A percentile compares a stretch with the other conserved stretches of the same genome.
Conservation (phyloP, 169 alveolate genomes). For the Babesia divergens region DNA sequence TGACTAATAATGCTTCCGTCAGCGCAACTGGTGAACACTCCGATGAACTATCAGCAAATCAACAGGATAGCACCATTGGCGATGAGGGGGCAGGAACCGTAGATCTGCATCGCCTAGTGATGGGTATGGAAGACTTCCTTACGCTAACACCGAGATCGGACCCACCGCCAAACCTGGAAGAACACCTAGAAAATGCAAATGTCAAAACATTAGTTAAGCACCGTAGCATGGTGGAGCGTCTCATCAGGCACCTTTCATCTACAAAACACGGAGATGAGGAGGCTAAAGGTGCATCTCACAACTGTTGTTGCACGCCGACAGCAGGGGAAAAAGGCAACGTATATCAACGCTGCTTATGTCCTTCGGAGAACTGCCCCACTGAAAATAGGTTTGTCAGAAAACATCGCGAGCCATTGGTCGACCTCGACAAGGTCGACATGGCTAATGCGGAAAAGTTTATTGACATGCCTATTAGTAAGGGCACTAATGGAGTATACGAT, state of each 20-base stretch:
- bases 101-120: background rate
- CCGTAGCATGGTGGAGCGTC: conserved; percentile 18
- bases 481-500: conserved; percentile 4
- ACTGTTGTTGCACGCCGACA: background rate
- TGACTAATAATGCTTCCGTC: no score
- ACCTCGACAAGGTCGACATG: conserved; percentile 9
- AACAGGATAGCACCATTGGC: no score
- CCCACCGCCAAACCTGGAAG: background rate
- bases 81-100: no score
- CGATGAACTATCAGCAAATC: no score
- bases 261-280: background rate
- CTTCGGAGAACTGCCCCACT: conserved; percentile 49
- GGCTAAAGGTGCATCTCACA: background rate
- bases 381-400: conserved; percentile 24
- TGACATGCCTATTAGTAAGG: background rate
- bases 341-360: conserved; percentile 40
- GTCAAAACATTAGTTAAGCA: background rate
- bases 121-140: conserved; percentile 14
- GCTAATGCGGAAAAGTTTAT: background rate
- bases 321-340: background rate
- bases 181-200: background rate
- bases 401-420: background rate
- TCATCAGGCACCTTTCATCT: background rate
- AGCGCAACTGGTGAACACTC: no score
- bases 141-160: background rate